Base-by-base conservation (phyloP, 345 rosid genomes). In the Brassica cretica region DNA sequence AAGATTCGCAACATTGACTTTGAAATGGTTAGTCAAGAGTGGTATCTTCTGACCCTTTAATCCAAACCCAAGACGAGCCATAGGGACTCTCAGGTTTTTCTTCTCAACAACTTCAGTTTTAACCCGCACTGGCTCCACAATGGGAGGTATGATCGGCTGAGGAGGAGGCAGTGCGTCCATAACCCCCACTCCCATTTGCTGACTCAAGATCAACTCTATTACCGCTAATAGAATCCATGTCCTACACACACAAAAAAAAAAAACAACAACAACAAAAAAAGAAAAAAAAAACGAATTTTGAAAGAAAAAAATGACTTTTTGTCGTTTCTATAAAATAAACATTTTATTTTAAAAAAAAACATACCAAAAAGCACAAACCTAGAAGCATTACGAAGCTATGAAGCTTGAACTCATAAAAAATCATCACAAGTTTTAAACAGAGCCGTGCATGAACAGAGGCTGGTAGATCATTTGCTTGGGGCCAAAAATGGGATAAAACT, bases 1-100 rank as follows among this genome's bases (percentile, higher is more conserved):
- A 27, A 72, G 72, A 58, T 81, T 87, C 9, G 84, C 75, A 2
- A 92, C 87, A 46, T 88, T 85, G 9, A 92, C 98, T 86, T 88
- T 89, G 25, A 89, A 94, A 77, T 94, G 97, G 70, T 94, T 94
- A 6, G 97, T 94, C 8, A 87, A 79, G 46, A 94, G 30, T 3
- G 71, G 8, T 18, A 87, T 84, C 86, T 84, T 92, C 30, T 89
- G 89, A 5, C 97, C 95, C 72, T 78, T 94, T 4, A 88, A 12
- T 51, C 87, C 98, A 73, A 84, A 77, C 7, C 97, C 95, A n/a
- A 80, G 84, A 70, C 98, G 81, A 21, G 90, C 87, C 62, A 89
- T 87, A 4, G 97, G 97, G 37, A 83, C 69, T 41, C 89, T 84
- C 6, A 24, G 24, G 19, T 72, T 74, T 75, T 89, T 91, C 75